Base-by-base conservation (phyloP, 2,329 filamentous ascomycete genomes). In the Aspergillus aculeatus region DNA sequence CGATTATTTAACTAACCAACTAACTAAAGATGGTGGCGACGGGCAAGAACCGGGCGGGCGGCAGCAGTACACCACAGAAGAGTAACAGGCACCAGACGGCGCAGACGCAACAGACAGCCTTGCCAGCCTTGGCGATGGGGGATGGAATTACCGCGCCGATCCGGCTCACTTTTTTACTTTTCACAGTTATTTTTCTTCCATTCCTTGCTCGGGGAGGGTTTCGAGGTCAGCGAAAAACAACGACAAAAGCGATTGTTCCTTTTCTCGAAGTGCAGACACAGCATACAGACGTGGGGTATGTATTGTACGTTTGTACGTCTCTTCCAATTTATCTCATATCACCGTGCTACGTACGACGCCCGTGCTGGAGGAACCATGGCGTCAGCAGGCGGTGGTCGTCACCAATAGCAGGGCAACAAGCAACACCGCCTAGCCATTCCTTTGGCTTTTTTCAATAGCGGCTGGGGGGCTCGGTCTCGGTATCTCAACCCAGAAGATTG, bases 91-190 rank as follows among this genome's bases (percentile, higher is more conserved):
- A 16, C 35, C 11, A n/a, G 10, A 38, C 11, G 14, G 14, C 23
- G 23, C 23, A 16, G 14, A 16, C 32, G 32, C 32, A 35, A 19
- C 38, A 44, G 47, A 47, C 53, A 55, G 53, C 53, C 53, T 55
- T 55, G 53, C 53, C 12, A 47, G 53, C 26, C 53, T 55, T 55
- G 53, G 53, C 53, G 44, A 55, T 55, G 53, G 53, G 24, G 41
- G 44, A 55, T 55, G 53, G 53, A 31, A 29, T 32, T 48, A 48
- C 53, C 26, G 53, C 29, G 53, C 53, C 53, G 53, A 55, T 55
- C 52, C 53, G 53, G 44, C 41, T 47, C 14, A 44, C 38, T 44
- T 9, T 44, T 44, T 44, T 44, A 44, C 38, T 44, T 44, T 35
- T n/a, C 38, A 3, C 38, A 44, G n/a, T 44, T 44, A 44, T n/a